Conservation (phyloP, 2,329 filamentous ascomycete species). For the Fusarium algeriense region DNA sequence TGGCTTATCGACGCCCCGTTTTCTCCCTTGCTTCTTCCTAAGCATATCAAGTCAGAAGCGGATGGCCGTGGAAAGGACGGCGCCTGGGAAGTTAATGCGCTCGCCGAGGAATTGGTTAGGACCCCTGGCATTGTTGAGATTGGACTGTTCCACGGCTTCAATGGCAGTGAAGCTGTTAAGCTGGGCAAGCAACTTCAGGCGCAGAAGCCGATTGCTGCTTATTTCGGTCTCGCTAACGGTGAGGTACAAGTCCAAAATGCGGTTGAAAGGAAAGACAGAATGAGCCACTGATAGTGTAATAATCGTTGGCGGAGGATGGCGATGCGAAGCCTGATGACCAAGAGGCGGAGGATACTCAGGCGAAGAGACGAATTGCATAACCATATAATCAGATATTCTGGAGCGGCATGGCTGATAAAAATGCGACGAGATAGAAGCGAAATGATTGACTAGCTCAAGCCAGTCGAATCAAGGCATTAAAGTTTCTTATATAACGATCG, state of each 20-base stretch:
- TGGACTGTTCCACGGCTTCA: constrained; percentile 87
- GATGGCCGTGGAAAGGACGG: constrained; percentile 66
- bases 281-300: neutral
- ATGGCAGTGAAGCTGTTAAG: constrained; percentile 73
- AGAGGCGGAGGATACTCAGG: neutral
- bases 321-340: constrained; percentile 1
- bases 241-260: constrained; percentile 60
- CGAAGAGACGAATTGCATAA: neutral
- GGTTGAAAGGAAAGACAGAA: constrained; percentile 10
- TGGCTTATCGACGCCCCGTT: constrained; percentile 96
- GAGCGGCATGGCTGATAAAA: constrained; percentile 11
- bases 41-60: constrained; percentile 63
- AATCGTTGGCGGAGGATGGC: neutral
- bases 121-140: constrained; percentile 92
- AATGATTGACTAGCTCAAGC: constrained; percentile 29
- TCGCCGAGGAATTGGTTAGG: constrained; percentile 80
- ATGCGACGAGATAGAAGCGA: constrained; percentile 25
- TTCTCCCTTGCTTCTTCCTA: constrained; percentile 73
- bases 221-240: constrained; percentile 91
- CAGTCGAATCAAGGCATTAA: constrained; percentile 43
- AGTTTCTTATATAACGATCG: constrained; percentile 51
- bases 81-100: constrained; percentile 81
- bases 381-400: constrained; percentile 8
- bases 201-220: constrained; percentile 92
- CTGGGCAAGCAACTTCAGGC: constrained; percentile 73